A percentile compares a stretch with the other conserved stretches of the same genome.
phyloP scores from a whole-genome alignment of 2,329 filamentous ascomycete genomes.

The Colletotrichum liaoningense region DNA sequence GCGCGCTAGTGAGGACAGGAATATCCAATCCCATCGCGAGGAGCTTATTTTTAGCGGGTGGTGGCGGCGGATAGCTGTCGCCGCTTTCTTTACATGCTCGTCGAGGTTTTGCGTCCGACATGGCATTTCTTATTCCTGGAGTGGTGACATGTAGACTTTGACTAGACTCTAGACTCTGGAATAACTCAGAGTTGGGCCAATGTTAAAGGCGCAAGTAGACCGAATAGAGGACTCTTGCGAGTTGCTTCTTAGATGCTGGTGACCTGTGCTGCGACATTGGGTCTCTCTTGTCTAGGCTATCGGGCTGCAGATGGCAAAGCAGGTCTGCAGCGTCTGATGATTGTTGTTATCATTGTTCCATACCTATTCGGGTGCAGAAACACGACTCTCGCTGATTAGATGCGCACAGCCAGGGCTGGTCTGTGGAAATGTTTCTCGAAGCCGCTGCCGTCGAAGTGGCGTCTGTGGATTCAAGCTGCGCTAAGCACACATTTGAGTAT shows the following conservation, averaged over 20 bases:
- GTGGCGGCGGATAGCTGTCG: constrained; percentile 27
- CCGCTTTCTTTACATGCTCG: constrained; percentile 18
- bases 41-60: constrained; percentile 28
- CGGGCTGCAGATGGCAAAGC: neutral
- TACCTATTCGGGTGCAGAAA: neutral
- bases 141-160: constrained; percentile 9
- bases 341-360: neutral
- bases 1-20: constrained; percentile 16
- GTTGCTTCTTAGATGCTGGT: neutral
- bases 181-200: neutral
- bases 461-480: neutral
- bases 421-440: constrained; percentile 24
- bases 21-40: constrained; percentile 9
- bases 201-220: too few species aligned
- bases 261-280: neutral
- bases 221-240: neutral
- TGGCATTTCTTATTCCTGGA: constrained; percentile 15
- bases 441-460: neutral
- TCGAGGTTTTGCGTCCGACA: neutral
- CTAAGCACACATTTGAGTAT: neutral
- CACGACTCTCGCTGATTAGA: constrained; percentile 14
- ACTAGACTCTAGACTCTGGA: neutral
- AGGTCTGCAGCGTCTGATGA: neutral
- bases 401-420: constrained; percentile 16
- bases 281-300: neutral